Percentiles rank a stretch among this genome's conserved stretches.
Conservation (phyloP, 176 grass and related monocot genomes). For the Tillandsia fasciculata region DNA sequence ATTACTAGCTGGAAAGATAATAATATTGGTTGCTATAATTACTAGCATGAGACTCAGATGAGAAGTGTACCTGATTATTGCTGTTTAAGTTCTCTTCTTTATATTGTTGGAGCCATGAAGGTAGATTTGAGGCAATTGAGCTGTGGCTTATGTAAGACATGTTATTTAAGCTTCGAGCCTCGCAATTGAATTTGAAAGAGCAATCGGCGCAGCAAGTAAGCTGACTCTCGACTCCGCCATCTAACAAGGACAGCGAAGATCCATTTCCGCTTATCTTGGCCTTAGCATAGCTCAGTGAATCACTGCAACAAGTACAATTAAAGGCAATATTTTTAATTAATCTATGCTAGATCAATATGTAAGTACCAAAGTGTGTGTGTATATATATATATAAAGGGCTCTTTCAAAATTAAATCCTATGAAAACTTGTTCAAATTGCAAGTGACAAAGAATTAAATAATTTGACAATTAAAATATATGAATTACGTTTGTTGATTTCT, state of each 20-base stretch:
- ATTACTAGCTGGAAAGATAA: neutral
- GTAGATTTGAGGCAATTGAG: slow-evolving; percentile 37
- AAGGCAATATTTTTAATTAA: neutral
- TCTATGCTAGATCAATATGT: neutral
- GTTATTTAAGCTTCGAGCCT: neutral
- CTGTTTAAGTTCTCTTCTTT: slow-evolving; percentile 6
- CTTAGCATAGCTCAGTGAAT: slow-evolving; percentile 24
- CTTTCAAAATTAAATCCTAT: no score
- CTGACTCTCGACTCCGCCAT: slow-evolving; percentile 10
- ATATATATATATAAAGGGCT: no score
- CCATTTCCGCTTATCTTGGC: slow-evolving; percentile 4
- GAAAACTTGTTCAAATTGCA: no score
- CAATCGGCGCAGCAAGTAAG: slow-evolving; percentile 8
- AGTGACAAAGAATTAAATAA: no score
- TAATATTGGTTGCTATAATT: neutral
- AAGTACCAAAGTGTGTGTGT: neutral
- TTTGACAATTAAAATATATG: no score
- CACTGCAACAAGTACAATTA: slow-evolving; percentile 14
- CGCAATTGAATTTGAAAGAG: neutral
- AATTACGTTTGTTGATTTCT: no score
- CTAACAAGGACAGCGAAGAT: slow-evolving; percentile 12
- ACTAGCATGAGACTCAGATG: neutral
- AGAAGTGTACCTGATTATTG: slow-evolving; percentile 33
- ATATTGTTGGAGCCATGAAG: slow-evolving; percentile 68
- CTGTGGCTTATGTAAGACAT: slow-evolving; percentile 5